Evolutionary conservation across 305 asterid genomes (phyloP).

Genomic region (Solanum chacoense): DNA sequence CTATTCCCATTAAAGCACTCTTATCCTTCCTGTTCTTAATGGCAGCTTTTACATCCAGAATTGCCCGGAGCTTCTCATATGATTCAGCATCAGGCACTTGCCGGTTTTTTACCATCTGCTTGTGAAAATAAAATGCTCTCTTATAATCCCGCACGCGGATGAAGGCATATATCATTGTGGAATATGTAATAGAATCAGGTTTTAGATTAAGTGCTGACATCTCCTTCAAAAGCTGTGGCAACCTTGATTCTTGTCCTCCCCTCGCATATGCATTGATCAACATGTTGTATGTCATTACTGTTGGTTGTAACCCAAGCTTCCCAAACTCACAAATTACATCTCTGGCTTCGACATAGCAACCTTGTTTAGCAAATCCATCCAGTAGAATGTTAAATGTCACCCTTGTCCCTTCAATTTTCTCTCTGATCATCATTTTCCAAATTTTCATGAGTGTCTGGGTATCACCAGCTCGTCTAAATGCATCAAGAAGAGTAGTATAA

Average conservation of each 20-base stretch:
- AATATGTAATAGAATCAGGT: conserved; percentile 80
- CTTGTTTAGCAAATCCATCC: conserved; percentile 90
- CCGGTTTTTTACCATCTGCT: conserved; percentile 74
- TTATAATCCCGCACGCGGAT: conserved; percentile 82
- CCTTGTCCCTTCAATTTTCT: conserved; percentile 53
- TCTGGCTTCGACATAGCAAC: conserved; percentile 65
- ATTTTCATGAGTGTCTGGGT: conserved; percentile 65
- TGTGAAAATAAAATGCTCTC: conserved; percentile 86
- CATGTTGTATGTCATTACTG: conserved; percentile 92
- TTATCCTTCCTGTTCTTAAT: conserved; percentile 70
- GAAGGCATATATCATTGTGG: conserved; percentile 86
- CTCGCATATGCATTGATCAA: conserved; percentile 84
- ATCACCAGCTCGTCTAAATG: conserved; percentile 81
- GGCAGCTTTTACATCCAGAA: conserved; percentile 69
- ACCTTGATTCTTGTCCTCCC: conserved; percentile 76
- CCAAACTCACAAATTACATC: conserved; percentile 72
- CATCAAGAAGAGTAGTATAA: conserved; percentile 81
- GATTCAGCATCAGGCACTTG: conserved; percentile 75
- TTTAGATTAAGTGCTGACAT: conserved; percentile 65
- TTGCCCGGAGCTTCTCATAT: conserved; percentile 68
- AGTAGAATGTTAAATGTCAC: conserved; percentile 75
- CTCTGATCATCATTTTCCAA: conserved; percentile 76
- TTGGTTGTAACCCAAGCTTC: conserved; percentile 64
- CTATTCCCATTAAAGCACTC: conserved; percentile 83
- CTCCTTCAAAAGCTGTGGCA: conserved; percentile 81